Conservation (phyloP, 805 yeast genomes). For the Metschnikowia gelsemii region DNA sequence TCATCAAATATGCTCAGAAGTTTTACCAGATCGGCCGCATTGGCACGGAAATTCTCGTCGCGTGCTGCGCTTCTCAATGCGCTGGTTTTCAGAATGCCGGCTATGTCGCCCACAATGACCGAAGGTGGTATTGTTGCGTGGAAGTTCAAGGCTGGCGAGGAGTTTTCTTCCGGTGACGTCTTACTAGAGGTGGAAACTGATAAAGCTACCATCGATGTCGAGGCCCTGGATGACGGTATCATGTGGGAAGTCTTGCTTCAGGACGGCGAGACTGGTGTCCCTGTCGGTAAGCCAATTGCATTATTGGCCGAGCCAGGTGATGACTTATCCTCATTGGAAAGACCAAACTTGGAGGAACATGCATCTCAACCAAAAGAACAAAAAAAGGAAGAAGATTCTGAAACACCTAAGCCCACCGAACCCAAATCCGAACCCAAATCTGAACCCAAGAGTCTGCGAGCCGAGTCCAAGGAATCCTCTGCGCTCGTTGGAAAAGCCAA, state of each 20-base stretch:
- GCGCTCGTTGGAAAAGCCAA: conserved; percentile 49
- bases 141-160: conserved; percentile 73
- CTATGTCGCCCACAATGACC: conserved; percentile 99
- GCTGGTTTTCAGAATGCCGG: conserved; percentile 81
- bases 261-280: conserved; percentile 76
- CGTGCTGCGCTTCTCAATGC: conserved; percentile 34
- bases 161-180: conserved; percentile 79
- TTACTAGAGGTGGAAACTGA: conserved; percentile 82
- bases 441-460: conserved; percentile 3
- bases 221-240: conserved; percentile 89
- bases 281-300: conserved; percentile 91
- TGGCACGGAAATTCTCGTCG: conserved; percentile 31
- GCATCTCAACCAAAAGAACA: conserved; percentile 12
- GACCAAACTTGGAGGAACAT: conserved; percentile 46
- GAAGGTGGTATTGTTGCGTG: conserved; percentile 90
- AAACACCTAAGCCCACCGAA: conserved; percentile 14
- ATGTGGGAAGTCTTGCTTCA: conserved; percentile 70
- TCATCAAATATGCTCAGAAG: conserved; percentile 22
- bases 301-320: conserved; percentile 85
- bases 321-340: conserved; percentile 62
- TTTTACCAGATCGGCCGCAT: conserved; percentile 13
- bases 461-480: conserved; percentile 15
- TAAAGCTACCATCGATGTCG: conserved; percentile 80
- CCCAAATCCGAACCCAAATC: no score
- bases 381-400: conserved; percentile 12